Conservation (phyloP, 2,329 filamentous ascomycete species). For the Thielaviopsis ethacetica region DNA sequence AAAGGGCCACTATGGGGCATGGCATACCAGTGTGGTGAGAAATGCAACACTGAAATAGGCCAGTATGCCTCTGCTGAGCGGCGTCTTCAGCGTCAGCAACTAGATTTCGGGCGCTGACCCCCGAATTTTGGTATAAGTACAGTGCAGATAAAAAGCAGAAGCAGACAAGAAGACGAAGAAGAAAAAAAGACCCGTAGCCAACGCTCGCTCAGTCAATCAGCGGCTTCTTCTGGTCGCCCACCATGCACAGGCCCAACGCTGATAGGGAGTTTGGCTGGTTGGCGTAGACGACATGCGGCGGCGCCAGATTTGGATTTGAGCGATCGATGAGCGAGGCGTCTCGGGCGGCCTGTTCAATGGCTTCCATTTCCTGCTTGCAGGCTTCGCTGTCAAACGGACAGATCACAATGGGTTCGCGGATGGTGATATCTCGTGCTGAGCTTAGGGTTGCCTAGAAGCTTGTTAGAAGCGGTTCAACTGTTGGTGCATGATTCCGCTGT, state of each 20-base stretch:
- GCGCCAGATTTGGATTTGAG: slow-evolving; percentile 85
- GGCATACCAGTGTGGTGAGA: not conserved
- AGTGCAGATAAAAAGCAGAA: not conserved
- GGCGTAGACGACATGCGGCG: slow-evolving; percentile 64
- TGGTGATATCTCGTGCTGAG: slow-evolving; percentile 69
- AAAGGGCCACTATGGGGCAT: not conserved
- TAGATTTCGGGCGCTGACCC: not conserved
- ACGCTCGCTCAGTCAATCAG: slow-evolving; percentile 38
- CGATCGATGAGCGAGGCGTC: slow-evolving; percentile 78
- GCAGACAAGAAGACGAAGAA: not conserved
- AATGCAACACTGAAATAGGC: not conserved
- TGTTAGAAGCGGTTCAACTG: not conserved
- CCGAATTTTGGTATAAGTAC: not conserved
- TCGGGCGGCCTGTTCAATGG: slow-evolving; percentile 88
- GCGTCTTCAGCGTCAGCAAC: not conserved
- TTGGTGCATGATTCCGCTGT: too few relatives aligned
- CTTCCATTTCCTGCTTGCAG: slow-evolving; percentile 97
- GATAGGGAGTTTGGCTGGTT: slow-evolving; percentile 51
- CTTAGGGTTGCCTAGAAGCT: slow-evolving; percentile 34
- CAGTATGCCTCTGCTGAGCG: too few relatives aligned
- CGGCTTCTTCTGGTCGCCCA: slow-evolving; percentile 48
- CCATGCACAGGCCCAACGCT: slow-evolving; percentile 45
- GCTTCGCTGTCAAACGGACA: slow-evolving; percentile 89
- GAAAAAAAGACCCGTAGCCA: not conserved
- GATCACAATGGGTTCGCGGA: slow-evolving; percentile 87